A percentile compares a stretch with the other conserved stretches of the same genome.
Evolutionary conservation across 1,139 yeast species (phyloP).

Genomic region (Lodderomyces beijingensis): DNA sequence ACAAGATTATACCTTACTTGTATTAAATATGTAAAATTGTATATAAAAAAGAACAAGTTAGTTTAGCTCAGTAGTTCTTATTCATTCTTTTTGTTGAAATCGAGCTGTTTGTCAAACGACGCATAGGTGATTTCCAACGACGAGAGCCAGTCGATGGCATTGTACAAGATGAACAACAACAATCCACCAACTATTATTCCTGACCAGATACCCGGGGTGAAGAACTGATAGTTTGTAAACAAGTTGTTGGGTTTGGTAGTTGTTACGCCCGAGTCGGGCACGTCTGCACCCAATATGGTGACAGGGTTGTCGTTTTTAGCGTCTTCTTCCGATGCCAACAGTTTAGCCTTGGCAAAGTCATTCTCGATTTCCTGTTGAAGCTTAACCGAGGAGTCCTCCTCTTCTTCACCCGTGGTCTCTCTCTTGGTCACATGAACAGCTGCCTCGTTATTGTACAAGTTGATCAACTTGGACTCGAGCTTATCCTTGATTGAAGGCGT

Average conservation of each 20-base stretch:
- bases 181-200: constrained; percentile 53
- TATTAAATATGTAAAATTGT: constrained; percentile 38
- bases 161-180: constrained; percentile 46
- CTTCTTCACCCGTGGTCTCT: constrained; percentile 5
- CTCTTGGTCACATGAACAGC: constrained; percentile 15
- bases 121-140: constrained; percentile 64
- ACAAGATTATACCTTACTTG: constrained; percentile 82
- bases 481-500: not conserved
- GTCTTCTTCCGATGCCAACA: constrained; percentile 27
- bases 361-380: constrained; percentile 29
- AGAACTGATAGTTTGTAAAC: constrained; percentile 40
- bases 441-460: constrained; percentile 18
- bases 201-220: constrained; percentile 63
- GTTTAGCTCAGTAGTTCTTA: constrained; percentile 22
- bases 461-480: constrained; percentile 10
- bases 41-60: too few species aligned
- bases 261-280: constrained; percentile 7
- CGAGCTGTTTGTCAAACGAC: constrained; percentile 67
- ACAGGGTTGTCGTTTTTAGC: constrained; percentile 13
- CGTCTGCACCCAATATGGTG: constrained; percentile 17
- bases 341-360: constrained; percentile 32
- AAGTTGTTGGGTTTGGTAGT: constrained; percentile 18
- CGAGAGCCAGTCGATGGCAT: constrained; percentile 59
- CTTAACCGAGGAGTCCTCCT: not conserved
- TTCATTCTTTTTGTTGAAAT: constrained; percentile 59